Evolutionary conservation across 1,139 yeast species (phyloP).

Genomic region (Geotrichum candidum): DNA sequence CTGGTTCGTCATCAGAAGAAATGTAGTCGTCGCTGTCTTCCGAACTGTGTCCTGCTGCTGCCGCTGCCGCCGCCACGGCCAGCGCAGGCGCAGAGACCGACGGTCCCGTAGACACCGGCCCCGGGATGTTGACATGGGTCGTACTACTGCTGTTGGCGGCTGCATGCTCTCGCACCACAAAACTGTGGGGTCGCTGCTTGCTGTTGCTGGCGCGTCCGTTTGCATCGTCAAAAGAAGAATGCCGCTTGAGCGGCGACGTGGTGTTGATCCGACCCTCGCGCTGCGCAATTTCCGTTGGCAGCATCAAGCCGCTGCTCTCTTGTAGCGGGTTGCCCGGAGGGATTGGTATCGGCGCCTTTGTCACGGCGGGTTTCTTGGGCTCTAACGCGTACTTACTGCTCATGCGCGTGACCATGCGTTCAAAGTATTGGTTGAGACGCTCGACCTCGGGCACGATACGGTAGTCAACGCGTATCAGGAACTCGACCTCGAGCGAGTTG

Average conservation of each 20-base stretch:
- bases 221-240: background rate
- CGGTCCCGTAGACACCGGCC: background rate
- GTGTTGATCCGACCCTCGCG: constrained; percentile 18
- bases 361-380: background rate
- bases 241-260: constrained; percentile 18
- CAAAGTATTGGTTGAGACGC: constrained; percentile 37
- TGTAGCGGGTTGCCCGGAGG: background rate
- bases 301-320: constrained; percentile 7
- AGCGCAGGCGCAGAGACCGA: background rate
- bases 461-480: constrained; percentile 75
- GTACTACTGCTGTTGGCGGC: background rate
- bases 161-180: background rate
- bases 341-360: background rate
- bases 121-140: background rate
- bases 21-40: background rate
- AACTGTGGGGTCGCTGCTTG: background rate
- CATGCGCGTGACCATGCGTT: constrained; percentile 30
- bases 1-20: background rate
- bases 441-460: constrained; percentile 51
- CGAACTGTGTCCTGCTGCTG: background rate
- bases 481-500: constrained; percentile 83
- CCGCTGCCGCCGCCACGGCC: background rate
- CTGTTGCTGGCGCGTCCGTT: background rate
- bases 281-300: constrained; percentile 20
- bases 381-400: constrained; percentile 22